phyloP scores from a whole-genome alignment of 2,329 filamentous ascomycete species.

The Xylaria sp. region DNA sequence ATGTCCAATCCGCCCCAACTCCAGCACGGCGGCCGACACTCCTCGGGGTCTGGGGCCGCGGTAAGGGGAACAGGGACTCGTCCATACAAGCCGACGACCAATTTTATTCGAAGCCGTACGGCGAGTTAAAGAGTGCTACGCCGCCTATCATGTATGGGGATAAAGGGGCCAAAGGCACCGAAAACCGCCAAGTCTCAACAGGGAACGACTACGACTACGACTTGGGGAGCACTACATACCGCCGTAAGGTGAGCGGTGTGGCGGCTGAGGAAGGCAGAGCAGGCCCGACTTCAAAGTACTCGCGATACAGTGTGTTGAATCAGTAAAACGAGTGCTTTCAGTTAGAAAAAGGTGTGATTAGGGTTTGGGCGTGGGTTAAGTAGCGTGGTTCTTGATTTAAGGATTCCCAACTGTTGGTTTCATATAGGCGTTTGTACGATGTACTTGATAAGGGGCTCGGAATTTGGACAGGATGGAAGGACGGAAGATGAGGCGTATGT shows the following conservation, averaged over 20 bases:
- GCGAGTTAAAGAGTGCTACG: slow-evolving; percentile 64
- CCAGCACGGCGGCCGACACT: slow-evolving; percentile 34
- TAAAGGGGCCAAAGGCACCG: slow-evolving; percentile 18
- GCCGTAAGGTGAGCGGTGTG: slow-evolving; percentile 77
- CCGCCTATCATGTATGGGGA: slow-evolving; percentile 61
- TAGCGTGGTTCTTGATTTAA: slow-evolving; percentile 18
- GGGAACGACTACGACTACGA: slow-evolving; percentile 68
- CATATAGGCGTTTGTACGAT: slow-evolving; percentile 25
- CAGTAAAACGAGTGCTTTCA: slow-evolving; percentile 30
- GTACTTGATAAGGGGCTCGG: slow-evolving; percentile 22
- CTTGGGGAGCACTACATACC: slow-evolving; percentile 51
- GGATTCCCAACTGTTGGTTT: slow-evolving; percentile 28
- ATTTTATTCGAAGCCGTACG: slow-evolving; percentile 69
- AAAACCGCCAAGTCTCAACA: slow-evolving; percentile 65
- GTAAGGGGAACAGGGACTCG: slow-evolving; percentile 51
- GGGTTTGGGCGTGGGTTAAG: not conserved
- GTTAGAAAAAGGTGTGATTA: not conserved
- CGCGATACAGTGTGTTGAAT: slow-evolving; percentile 47
- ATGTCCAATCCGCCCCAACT: slow-evolving; percentile 48
- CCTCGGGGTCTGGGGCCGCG: slow-evolving; percentile 30
- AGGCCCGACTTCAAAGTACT: slow-evolving; percentile 46
- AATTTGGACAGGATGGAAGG: slow-evolving; percentile 21
- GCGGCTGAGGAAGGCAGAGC: slow-evolving; percentile 75
- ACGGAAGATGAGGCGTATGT: slow-evolving; percentile 15
- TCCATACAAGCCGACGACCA: slow-evolving; percentile 62